phyloP scores from a whole-genome alignment of 371 early-diverging fungal genomes.

The Mucor racemosus region DNA sequence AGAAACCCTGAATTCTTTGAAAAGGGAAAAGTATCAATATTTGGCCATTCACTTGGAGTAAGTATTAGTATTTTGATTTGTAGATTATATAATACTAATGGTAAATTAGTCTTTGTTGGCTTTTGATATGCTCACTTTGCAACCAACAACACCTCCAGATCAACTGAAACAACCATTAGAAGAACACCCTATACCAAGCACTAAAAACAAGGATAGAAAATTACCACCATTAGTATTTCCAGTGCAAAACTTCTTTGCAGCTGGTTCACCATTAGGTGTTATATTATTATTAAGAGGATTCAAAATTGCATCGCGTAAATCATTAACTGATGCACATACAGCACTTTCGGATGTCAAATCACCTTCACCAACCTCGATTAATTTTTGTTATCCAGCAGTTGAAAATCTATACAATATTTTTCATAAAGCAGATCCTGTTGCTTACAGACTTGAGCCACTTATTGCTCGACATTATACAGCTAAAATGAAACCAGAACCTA shows the following conservation, averaged over 20 bases:
- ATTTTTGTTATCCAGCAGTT: conserved; percentile 61
- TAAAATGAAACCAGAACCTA: conserved; percentile 67
- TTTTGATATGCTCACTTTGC: conserved; percentile 77
- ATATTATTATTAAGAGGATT: conserved; percentile 77
- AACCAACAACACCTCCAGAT: conserved; percentile 39
- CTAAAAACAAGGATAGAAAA: conserved; percentile 6
- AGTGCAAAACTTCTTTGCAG: conserved; percentile 65
- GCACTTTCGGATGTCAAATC: conserved; percentile 37
- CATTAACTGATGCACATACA: conserved; percentile 12
- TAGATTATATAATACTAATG: neutral
- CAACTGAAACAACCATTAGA: conserved; percentile 22
- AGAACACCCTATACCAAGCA: conserved; percentile 20
- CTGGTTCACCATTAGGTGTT: conserved; percentile 81
- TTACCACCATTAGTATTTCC: conserved; percentile 44
- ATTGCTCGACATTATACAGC: conserved; percentile 59
- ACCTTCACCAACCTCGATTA: conserved; percentile 28
- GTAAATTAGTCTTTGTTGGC: conserved; percentile 61
- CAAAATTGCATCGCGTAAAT: conserved; percentile 58
- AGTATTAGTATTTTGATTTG: conserved; percentile 7
- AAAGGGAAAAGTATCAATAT: conserved; percentile 73
- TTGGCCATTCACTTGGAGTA: conserved; percentile 84
- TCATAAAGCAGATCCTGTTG: conserved; percentile 63
- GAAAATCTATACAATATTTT: conserved; percentile 81
- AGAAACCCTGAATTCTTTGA: conserved; percentile 78
- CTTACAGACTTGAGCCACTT: conserved; percentile 78